Percentiles rank a stretch among this genome's conserved stretches.
Evolutionary conservation across 495 filamentous ascomycete species (phyloP).

Genomic region (Aspergillus sclerotioniger): DNA sequence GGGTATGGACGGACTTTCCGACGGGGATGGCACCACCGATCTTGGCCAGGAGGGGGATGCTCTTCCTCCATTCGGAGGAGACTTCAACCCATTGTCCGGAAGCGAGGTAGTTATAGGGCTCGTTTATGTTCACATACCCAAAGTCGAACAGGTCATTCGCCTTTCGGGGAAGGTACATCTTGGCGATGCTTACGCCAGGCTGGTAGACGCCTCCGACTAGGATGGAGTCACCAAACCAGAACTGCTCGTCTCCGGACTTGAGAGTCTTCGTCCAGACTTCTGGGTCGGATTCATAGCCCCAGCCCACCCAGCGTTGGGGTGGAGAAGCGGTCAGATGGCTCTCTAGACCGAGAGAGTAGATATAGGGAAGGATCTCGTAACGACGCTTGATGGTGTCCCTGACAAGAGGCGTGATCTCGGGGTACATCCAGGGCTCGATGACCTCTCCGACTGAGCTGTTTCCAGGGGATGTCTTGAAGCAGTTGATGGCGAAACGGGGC

Average conservation of each 20-base stretch:
- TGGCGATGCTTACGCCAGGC: constrained; percentile 48
- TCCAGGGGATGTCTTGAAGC: constrained; percentile 64
- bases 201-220: constrained; percentile 66
- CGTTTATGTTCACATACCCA: constrained; percentile 62
- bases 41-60: constrained; percentile 61
- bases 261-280: constrained; percentile 58
- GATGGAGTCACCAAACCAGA: constrained; percentile 68
- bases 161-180: constrained; percentile 59
- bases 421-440: constrained; percentile 73
- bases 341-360: constrained; percentile 60
- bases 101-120: constrained; percentile 55
- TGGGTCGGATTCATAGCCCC: constrained; percentile 63
- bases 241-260: constrained; percentile 60
- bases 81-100: constrained; percentile 63
- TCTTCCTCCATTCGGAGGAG: constrained; percentile 54
- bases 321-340: constrained; percentile 57
- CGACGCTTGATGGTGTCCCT: constrained; percentile 63
- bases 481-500: constrained; percentile 70
- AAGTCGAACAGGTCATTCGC: constrained; percentile 37
- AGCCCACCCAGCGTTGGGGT: constrained; percentile 66
- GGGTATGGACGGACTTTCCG: constrained; percentile 56
- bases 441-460: constrained; percentile 64
- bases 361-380: constrained; percentile 67
- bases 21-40: constrained; percentile 59
- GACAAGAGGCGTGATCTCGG: constrained; percentile 56